Evolutionary conservation across 1,139 yeast species (phyloP), one percentile per base, ranked within the genome.

Genomic region (Pichia sp.): DNA sequence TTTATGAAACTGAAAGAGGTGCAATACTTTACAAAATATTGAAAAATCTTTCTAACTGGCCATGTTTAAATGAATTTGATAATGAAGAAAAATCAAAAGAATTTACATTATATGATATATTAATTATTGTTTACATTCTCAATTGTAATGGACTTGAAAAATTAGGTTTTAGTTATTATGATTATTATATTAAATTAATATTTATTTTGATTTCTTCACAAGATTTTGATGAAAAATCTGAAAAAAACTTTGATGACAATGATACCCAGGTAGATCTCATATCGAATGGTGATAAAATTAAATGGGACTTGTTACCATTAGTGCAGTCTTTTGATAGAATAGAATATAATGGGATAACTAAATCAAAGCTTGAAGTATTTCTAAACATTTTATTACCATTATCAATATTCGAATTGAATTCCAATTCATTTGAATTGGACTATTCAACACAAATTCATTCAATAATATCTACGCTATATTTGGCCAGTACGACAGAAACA

Each of bases 251-350:
- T n/a, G n/a, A n/a, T n/a, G n/a, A n/a, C n/a, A 34, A 39, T 8
- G 46, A 51, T 16, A 41, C 42, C 4, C 49, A 63, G 2, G 57
- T 71, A 43, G 76, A 67, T 1, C 60, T 67, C 27, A 71, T 70
- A 52, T 54, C 71, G 43, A 70, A 69, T 50, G 63, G 65, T 49
- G 55, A 35, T 44, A 42, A 42, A 33, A 40, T 59, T 1, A 55
- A 53, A 42, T 60, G 63, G 64, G 29, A 45, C 2, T 43, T 56
- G 3, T 37, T 53, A 11, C 63, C 63, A 0, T 45, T 52, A 27
- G 48, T 60, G 4, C 62, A 58, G 45, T 55, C 63, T 2, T 55
- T 47, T 42, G 63, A 59, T 42, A 52, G 53, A 8, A 37, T 55
- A 26, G 71, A 73, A 9, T 10, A 30, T 11, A n/a, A 23, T 2